Percentiles rank a stretch among this genome's conserved stretches.
phyloP scores from a whole-genome alignment of 1,284 basidiomycete genomes.

The Testicularia cyperi region DNA sequence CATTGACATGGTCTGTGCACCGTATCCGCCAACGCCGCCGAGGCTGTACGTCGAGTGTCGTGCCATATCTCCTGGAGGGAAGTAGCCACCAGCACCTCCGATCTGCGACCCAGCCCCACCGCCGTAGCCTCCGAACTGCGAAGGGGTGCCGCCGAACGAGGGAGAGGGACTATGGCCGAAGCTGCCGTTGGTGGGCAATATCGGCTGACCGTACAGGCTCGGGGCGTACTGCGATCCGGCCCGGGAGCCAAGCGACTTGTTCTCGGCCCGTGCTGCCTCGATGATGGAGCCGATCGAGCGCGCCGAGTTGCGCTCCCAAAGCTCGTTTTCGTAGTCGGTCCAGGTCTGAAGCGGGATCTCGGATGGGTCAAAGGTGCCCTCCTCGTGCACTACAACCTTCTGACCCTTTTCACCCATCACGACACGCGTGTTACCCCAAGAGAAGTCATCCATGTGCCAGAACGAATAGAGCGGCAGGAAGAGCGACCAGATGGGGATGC shows the following conservation, averaged over 20 bases:
- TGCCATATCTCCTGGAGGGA: constrained; percentile 28
- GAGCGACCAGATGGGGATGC: constrained; percentile 88
- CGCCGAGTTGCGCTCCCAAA: constrained; percentile 49
- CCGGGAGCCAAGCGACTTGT: constrained; percentile 39
- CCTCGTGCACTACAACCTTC: constrained; percentile 84
- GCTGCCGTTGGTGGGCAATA: constrained; percentile 26
- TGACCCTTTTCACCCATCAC: constrained; percentile 89
- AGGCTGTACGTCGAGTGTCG: constrained; percentile 43
- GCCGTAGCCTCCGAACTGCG: constrained; percentile 20
- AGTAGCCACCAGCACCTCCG: constrained; percentile 24
- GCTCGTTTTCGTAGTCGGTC: constrained; percentile 69
- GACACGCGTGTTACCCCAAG: constrained; percentile 85
- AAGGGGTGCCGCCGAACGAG: constrained; percentile 37
- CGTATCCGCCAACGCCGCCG: constrained; percentile 25
- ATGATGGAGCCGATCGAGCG: constrained; percentile 46
- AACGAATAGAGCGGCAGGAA: constrained; percentile 93
- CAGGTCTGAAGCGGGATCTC: constrained; percentile 97
- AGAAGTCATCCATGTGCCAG: constrained; percentile 99
- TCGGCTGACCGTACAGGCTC: constrained; percentile 40
- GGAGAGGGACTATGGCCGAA: constrained; percentile 44
- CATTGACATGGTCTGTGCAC: constrained; percentile 48
- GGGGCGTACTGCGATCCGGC: constrained; percentile 45
- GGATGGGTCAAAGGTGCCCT: constrained; percentile 90
- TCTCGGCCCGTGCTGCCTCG: constrained; percentile 42
- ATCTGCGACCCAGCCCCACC: constrained; percentile 26